Conservation (phyloP, 2,329 filamentous ascomycete genomes). For the Fusarium haematococcum region DNA sequence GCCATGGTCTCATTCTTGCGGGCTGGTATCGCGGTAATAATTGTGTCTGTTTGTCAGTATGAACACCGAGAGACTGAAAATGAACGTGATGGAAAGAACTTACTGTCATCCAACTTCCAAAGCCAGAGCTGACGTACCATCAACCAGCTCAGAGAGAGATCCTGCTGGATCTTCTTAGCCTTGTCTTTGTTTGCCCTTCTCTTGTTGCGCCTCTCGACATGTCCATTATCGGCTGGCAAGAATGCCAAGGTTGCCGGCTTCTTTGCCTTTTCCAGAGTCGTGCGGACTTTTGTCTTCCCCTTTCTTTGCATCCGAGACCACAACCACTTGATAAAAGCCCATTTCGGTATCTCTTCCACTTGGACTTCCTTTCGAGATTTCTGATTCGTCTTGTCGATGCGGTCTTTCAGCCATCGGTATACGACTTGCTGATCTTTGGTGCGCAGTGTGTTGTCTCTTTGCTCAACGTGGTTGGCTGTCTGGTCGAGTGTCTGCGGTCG, state of each 20-base stretch:
- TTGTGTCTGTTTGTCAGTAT: background rate
- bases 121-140: background rate
- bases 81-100: fast-evolving
- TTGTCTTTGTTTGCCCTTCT: background rate
- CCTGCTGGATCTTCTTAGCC: background rate
- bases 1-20: background rate
- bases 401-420: background rate
- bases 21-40: background rate
- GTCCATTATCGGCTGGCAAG: background rate
- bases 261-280: background rate
- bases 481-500: background rate
- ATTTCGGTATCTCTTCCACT: background rate
- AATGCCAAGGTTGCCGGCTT: background rate
- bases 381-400: background rate
- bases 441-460: background rate
- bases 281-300: background rate
- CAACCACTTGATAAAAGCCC: background rate
- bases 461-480: background rate
- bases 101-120: background rate
- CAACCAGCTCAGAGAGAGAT: background rate
- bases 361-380: background rate
- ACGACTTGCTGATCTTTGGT: background rate
- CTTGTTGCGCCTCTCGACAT: background rate
- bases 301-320: background rate
- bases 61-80: background rate